Evolutionary conservation across 805 yeast genomes (phyloP), one percentile per base, ranked within the genome.

Genomic region (Saturnispora dispora): DNA sequence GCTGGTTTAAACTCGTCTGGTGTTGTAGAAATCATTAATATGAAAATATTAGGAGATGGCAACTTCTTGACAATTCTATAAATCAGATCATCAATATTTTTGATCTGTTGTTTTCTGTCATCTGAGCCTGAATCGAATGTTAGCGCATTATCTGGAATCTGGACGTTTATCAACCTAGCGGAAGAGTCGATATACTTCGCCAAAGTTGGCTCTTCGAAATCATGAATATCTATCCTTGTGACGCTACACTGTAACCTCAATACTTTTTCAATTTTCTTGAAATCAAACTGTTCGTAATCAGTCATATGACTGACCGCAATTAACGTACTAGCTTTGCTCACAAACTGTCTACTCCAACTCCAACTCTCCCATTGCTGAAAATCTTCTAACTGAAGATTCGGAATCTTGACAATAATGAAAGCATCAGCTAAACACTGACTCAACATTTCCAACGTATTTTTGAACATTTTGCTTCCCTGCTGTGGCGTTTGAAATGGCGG

Each of bases 41-140:
- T 67, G 2, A 88, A 71, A 51, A 75, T 76, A 53, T 78, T 77
- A 0, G 96, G 96, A 0, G 90, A 74, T 1, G 96, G 96, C 11
- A 85, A 64, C 50, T 78, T 79, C 36, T 85, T 75, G n/a, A 85
- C 55, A 4, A 85, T 72, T 18, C 72, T 71, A 48, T 84, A 71
- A 10, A 87, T 53, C 15, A 69, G 54, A 2, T 54, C 52, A 54
- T 73, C 76, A 47, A 67, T 57, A 37, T 58, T 51, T 30, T 18
- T 30, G 8, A 66, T 45, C 5, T 46, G 49, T 5, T 49, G 51
- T 3, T 45, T 43, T 17, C 70, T 58, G 45, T 71, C 66, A 45
- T 72, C 75, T 56, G 77, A 82, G 46, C 74, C 69, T 28, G 67
- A 60, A 13, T 61, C 63, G 36, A 54, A 58, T 0, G 77, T 73